Conservation (phyloP, 129 eudicot species). For the Sambucus nigra region DNA sequence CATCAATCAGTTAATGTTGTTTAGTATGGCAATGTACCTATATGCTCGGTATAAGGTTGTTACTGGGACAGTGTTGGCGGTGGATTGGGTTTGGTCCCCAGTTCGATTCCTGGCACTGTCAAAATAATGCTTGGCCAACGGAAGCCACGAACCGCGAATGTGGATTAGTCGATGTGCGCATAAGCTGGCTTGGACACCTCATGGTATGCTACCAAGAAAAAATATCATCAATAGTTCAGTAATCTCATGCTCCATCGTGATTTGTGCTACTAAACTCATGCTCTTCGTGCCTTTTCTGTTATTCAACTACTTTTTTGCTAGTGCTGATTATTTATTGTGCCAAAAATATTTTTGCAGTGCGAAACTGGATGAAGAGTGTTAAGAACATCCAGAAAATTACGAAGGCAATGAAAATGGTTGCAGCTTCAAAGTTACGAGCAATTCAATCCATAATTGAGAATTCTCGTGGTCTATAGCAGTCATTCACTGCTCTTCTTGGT, state of each 20-base stretch:
- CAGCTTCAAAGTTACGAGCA: conserved; percentile 97
- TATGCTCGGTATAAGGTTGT: too few relatives aligned
- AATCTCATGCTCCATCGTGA: too few relatives aligned
- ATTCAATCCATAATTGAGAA: conserved; percentile 86
- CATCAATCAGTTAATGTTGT: not conserved
- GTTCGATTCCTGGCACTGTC: too few relatives aligned
- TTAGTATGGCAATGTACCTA: too few relatives aligned
- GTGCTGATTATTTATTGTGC: conserved; percentile 8
- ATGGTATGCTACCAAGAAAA: too few relatives aligned
- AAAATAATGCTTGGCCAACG: too few relatives aligned
- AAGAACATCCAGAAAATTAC: conserved; percentile 93
- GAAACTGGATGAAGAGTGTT: conserved; percentile 94
- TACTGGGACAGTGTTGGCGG: too few relatives aligned
- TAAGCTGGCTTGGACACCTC: too few relatives aligned
- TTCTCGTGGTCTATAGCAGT: conserved; percentile 98
- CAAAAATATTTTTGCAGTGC: conserved; percentile 36
- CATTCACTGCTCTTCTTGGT: conserved; percentile 97
- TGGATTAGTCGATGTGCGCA: too few relatives aligned
- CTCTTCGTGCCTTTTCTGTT: not conserved
- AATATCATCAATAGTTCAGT: not conserved
- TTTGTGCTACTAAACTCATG: not conserved
- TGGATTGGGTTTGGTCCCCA: too few relatives aligned
- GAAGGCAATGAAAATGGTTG: conserved; percentile 99
- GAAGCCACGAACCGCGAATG: too few relatives aligned
- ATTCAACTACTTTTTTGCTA: not conserved